Conservation (phyloP, 1,139 yeast genomes). For the Geotrichum histeridarum region DNA sequence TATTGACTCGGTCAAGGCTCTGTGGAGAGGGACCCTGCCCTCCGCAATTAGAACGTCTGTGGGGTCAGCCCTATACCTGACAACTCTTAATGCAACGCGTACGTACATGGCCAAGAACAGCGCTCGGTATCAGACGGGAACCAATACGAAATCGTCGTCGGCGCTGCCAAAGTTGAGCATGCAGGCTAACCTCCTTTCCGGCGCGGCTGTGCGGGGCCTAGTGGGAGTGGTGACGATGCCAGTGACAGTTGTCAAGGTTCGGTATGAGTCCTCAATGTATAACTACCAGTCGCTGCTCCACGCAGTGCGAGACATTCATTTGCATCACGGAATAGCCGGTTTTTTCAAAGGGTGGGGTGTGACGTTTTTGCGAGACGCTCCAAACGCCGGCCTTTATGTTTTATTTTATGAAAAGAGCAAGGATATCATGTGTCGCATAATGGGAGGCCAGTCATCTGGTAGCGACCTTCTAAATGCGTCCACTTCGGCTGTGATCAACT, state of each 20-base stretch:
- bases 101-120: slow-evolving; percentile 42
- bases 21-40: slow-evolving; percentile 94
- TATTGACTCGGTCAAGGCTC: slow-evolving; percentile 42
- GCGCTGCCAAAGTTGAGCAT: slow-evolving; percentile 67
- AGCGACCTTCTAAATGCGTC: slow-evolving; percentile 30
- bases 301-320: slow-evolving; percentile 57
- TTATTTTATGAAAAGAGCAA: slow-evolving; percentile 76
- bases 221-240: slow-evolving; percentile 97
- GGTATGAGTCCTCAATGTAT: slow-evolving; percentile 72
- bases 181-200: slow-evolving; percentile 65
- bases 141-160: slow-evolving; percentile 22
- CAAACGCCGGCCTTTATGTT: slow-evolving; percentile 91
- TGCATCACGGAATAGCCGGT: slow-evolving; percentile 51
- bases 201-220: slow-evolving; percentile 70
- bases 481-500: slow-evolving; percentile 55
- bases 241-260: slow-evolving; percentile 84
- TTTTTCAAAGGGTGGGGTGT: slow-evolving; percentile 86
- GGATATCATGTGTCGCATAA: slow-evolving; percentile 35
- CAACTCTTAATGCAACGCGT: slow-evolving; percentile 62
- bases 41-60: slow-evolving; percentile 84
- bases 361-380: slow-evolving; percentile 86
- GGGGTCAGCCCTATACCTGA: slow-evolving; percentile 82
- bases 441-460: slow-evolving; percentile 4
- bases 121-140: background rate
- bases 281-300: slow-evolving; percentile 60